A percentile compares a stretch with the other conserved stretches of the same genome.
Conservation (phyloP, 2,329 filamentous ascomycete genomes). For the Endothia cerciana region DNA sequence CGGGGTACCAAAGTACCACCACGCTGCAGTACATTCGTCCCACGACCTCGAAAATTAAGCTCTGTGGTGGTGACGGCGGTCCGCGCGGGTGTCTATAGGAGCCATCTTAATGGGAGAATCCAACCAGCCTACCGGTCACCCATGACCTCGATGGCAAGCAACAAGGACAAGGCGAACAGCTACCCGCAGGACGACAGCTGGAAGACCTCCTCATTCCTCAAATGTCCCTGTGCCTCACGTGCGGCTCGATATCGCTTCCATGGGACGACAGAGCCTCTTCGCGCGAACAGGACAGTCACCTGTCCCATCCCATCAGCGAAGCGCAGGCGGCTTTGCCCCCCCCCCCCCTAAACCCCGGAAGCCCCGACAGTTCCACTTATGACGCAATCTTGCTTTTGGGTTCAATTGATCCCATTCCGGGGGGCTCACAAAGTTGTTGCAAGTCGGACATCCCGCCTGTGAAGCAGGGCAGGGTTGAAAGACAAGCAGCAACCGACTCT, state of each 20-base stretch:
- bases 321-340: not conserved
- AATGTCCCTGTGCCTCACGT: not conserved
- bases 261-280: not conserved
- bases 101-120: constrained; percentile 8
- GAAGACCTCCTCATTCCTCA: not conserved
- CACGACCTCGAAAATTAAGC: constrained; percentile 7
- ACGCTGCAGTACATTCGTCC: not conserved
- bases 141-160: not conserved
- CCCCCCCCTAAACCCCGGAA: not conserved
- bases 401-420: constrained; percentile 6
- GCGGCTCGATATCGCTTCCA: constrained; percentile 16
- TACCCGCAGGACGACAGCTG: not conserved
- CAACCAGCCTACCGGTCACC: not conserved
- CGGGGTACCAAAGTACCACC: not conserved
- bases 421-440: not conserved
- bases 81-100: constrained; percentile 19
- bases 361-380: constrained; percentile 21
- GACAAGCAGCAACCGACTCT: not conserved
- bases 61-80: constrained; percentile 18
- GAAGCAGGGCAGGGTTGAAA: constrained; percentile 2
- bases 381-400: constrained; percentile 24
- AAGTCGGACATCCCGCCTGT: not conserved
- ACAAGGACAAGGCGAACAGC: constrained; percentile 14
- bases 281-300: too few species aligned
- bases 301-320: not conserved